phyloP scores from a whole-genome alignment of 2,329 filamentous ascomycete species.

The Acrocalymma vagum region DNA sequence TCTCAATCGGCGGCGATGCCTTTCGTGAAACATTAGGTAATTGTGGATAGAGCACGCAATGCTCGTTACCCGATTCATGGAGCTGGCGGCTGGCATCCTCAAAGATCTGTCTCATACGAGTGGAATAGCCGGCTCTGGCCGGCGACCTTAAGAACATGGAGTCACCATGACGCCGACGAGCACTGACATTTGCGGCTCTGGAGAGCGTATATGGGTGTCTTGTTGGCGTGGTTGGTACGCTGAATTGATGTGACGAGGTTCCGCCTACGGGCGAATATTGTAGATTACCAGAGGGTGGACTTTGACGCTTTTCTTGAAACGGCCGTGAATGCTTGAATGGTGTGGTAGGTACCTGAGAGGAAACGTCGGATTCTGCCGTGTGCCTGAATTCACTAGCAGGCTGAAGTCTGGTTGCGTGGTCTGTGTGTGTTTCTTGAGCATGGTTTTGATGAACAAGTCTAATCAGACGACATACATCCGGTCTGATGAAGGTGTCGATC shows the following conservation, averaged over 20 bases:
- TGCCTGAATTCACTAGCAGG: conserved; percentile 13
- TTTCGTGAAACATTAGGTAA: conserved; percentile 32
- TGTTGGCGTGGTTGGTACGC: not conserved
- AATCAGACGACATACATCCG: conserved; percentile 7
- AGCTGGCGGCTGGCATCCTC: conserved; percentile 20
- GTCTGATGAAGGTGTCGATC: not conserved
- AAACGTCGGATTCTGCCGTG: too few species aligned
- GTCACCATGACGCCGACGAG: conserved; percentile 28
- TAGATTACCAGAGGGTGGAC: too few species aligned
- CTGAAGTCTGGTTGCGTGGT: conserved; percentile 13
- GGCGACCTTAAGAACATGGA: conserved; percentile 33
- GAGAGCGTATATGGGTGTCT: conserved; percentile 9
- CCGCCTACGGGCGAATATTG: too few species aligned
- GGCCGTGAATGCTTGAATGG: conserved; percentile 1
- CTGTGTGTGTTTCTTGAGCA: conserved; percentile 20
- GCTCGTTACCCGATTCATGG: not conserved
- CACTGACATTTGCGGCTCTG: conserved; percentile 28
- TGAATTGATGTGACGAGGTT: too few species aligned
- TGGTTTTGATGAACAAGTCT: conserved; percentile 9
- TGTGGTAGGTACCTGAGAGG: conserved; percentile 3
- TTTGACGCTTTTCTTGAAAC: conserved; percentile 4
- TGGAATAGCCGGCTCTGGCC: conserved; percentile 36
- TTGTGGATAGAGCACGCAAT: conserved; percentile 25
- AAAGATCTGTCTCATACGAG: conserved; percentile 40
- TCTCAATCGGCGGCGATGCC: conserved; percentile 9